Evolutionary conservation across 2,329 filamentous ascomycete species (phyloP), one percentile per base, ranked within the genome.

Genomic region (Curvularia sp.): DNA sequence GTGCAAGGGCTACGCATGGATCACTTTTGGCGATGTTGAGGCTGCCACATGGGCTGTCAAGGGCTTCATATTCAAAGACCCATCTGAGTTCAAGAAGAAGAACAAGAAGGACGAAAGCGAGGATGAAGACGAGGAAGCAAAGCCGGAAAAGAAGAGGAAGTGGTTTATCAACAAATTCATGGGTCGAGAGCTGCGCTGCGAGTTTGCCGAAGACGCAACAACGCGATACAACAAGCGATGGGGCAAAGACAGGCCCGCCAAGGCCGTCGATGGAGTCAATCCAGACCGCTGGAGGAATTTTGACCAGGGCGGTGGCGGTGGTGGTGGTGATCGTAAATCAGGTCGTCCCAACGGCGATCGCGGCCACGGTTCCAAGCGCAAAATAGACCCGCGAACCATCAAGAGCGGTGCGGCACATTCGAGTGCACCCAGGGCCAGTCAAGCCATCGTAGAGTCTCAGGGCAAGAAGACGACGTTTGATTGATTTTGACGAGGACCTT

Each of bases 1-100:
- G 80, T 99, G 95, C 82, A 98, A 98, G 80, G 96, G 95, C 18
- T 99, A 90, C 79, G 95, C 89, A 5, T 99, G 95, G 93, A 87
- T 99, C 60, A 91, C 91, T 61, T 99, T 98, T 78, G 88, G 89
- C 73, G 88, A 93, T 49, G 74, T 93, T 10, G 87, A 91, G 55
- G 86, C 89, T 0, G 92, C 92, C 0, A 86, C 88, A 49, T 85
- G 84, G 70, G 91, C 91, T 3, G 92, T 96, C 64, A 89, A 88
- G 74, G 94, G 94, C 0, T 97, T 90, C 69, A 84, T 92, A 59
- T 87, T 87, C 79, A 84, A 93, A 70, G 83, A 86, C 53, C 77
- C 89, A 38, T 83, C 88, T 39, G 71, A 77, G 32, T 60, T 71
- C 32, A 63, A 67, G 68, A 78, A 51, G 77, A 81, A 81, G 76